phyloP scores from a whole-genome alignment of 2,329 filamentous ascomycete genomes.

The Alternaria incomplexa region DNA sequence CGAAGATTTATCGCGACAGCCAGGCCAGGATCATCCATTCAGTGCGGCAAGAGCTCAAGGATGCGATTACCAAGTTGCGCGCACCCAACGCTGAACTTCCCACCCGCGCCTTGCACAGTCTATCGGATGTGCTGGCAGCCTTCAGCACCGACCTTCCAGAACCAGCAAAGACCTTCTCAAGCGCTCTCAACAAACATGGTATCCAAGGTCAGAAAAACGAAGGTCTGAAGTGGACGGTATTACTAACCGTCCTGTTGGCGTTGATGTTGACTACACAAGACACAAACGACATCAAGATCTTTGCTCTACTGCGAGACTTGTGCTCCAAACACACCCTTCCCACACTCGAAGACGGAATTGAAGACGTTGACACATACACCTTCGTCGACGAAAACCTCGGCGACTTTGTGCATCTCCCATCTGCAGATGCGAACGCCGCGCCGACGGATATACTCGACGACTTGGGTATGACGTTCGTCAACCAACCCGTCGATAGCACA shows the following conservation, averaged over 20 bases:
- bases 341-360: conserved; percentile 30
- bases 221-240: conserved; percentile 28
- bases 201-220: conserved; percentile 14
- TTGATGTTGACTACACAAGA: conserved; percentile 17
- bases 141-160: conserved; percentile 18
- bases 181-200: conserved; percentile 16
- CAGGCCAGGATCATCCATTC: conserved; percentile 44
- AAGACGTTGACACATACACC: conserved; percentile 29
- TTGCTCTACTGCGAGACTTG: conserved; percentile 13
- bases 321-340: conserved; percentile 22
- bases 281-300: neutral
- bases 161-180: conserved; percentile 12
- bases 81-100: neutral
- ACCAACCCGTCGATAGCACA: neutral
- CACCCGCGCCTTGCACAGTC: conserved; percentile 17
- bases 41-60: conserved; percentile 29
- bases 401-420: conserved; percentile 22
- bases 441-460: conserved; percentile 21
- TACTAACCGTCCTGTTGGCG: conserved; percentile 25
- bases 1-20: conserved; percentile 52
- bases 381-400: conserved; percentile 29
- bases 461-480: conserved; percentile 17
- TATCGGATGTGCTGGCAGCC: conserved; percentile 14
- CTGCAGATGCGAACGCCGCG: neutral
- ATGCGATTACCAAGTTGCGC: conserved; percentile 14